Conservation (phyloP, 2,329 filamentous ascomycete genomes). For the Fusarium pseudonygamai region DNA sequence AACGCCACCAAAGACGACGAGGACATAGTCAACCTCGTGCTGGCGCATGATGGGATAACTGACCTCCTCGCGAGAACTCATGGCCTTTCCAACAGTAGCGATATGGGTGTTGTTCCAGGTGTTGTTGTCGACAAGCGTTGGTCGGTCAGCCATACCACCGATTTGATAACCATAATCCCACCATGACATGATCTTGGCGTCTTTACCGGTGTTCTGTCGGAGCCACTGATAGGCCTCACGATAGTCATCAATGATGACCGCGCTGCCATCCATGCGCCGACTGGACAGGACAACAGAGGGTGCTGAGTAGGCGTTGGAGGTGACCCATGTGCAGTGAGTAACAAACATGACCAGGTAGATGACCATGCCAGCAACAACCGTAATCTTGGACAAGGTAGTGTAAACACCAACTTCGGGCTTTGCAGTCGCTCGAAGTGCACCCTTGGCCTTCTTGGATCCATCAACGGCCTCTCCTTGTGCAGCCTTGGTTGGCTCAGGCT, state of each 20-base stretch:
- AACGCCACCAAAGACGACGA: slow-evolving; percentile 95
- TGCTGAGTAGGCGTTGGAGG: slow-evolving; percentile 98
- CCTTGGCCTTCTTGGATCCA: slow-evolving; percentile 64
- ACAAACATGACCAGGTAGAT: slow-evolving; percentile 93
- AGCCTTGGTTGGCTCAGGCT: slow-evolving; percentile 63
- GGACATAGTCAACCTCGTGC: slow-evolving; percentile 98
- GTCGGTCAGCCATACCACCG: slow-evolving; percentile 97
- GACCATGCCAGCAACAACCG: slow-evolving; percentile 77
- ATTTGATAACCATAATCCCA: slow-evolving; percentile 99
- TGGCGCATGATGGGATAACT: slow-evolving; percentile 98
- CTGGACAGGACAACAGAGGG: slow-evolving; percentile 96
- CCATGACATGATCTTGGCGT: slow-evolving; percentile 99
- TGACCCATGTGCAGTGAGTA: slow-evolving; percentile 98
- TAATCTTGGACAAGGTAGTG: slow-evolving; percentile 78
- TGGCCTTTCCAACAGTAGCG: slow-evolving; percentile 97
- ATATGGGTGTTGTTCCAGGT: slow-evolving; percentile 99
- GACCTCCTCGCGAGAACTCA: slow-evolving; percentile 97
- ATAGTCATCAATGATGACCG: slow-evolving; percentile 99
- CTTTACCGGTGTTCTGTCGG: slow-evolving; percentile 91
- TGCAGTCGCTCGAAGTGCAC: slow-evolving; percentile 73
- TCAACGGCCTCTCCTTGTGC: slow-evolving; percentile 56
- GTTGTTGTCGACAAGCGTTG: slow-evolving; percentile 98
- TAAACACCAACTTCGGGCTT: slow-evolving; percentile 86
- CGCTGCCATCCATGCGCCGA: slow-evolving; percentile 89
- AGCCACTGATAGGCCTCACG: slow-evolving; percentile 99